Base-by-base conservation (phyloP, 768 basidiomycete species). In the Pisolithus tinctorius region DNA sequence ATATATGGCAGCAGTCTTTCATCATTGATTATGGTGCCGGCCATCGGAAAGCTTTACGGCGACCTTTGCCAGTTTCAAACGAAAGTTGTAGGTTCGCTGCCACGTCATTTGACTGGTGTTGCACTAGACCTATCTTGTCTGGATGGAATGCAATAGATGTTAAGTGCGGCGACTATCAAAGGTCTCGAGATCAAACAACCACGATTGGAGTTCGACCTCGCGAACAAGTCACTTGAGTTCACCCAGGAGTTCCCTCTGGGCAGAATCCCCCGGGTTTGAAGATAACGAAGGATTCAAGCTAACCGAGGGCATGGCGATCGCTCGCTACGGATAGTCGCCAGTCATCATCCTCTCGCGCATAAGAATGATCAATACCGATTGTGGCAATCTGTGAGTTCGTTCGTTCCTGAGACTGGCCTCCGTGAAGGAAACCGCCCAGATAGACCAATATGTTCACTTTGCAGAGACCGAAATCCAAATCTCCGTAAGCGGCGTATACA, bases 381-480 rank as follows among this genome's bases (percentile, higher is more conserved):
- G 7, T 11, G 9, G 30, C 26, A 25, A 14, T 10, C 20, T 6
- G 31, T 36, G 31, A 47, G 31, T 17, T 27, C 38, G 1, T 29
- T 61, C n/a, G 58, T 55, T 6, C 50, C 52, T 26, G 48, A 55
- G 23, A 25, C 54, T 0, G 49, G 54, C 8, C 38, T 63, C 31
- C 31, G 16, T 34, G 9, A 47, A 58, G 25, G 56, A 59, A 34
- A 16, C 20, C 2, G 45, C 52, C 1, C 38, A 53, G 1, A 30
- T 63, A 4, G 58, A 63, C 49, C 62, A 62, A 11, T 63, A 58
- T 56, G 9, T 48, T 7, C 62, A 58, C 44, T 63, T 55, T 44
- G 50, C 49, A 5, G 60, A 63, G 20, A 48, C 49, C 4, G 61
- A 63, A 20, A 45, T 63, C 34, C 38, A 50, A 3, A 6, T 0